Evolutionary conservation across 805 yeast genomes (phyloP).

Genomic region (Danielozyma ontarioensis): DNA sequence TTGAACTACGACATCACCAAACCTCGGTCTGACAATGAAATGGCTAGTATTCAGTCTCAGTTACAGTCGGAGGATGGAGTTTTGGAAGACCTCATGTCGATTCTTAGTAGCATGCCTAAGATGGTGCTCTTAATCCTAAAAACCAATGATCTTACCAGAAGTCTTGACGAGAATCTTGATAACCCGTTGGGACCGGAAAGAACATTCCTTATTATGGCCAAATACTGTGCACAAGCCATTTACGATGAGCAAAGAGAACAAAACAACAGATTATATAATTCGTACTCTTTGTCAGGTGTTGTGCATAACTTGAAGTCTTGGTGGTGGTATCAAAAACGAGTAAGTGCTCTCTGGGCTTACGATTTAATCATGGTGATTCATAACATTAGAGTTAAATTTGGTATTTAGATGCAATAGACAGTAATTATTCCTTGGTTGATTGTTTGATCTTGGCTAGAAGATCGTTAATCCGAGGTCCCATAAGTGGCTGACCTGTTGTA

Average conservation of each 20-base stretch:
- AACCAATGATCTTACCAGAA: conserved; percentile 90
- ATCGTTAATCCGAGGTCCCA: conserved; percentile 83
- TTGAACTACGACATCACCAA: conserved; percentile 54
- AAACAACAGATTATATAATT: conserved; percentile 12
- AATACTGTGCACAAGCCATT: conserved; percentile 80
- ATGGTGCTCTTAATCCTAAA: conserved; percentile 82
- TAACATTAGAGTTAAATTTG: not conserved
- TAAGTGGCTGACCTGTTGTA: conserved; percentile 75
- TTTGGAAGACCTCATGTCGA: conserved; percentile 69
- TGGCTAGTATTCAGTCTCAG: conserved; percentile 58
- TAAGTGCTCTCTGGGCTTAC: conserved; percentile 27
- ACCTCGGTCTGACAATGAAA: conserved; percentile 56
- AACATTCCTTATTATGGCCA: conserved; percentile 83
- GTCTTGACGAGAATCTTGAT: conserved; percentile 75
- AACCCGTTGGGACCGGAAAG: conserved; percentile 84
- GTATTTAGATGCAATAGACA: not conserved
- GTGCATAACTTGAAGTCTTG: conserved; percentile 18
- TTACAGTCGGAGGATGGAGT: conserved; percentile 56
- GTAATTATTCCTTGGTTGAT: not conserved
- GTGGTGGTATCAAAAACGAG: conserved; percentile 28
- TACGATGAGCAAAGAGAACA: conserved; percentile 58
- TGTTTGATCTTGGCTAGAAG: conserved; percentile 76
- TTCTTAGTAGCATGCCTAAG: conserved; percentile 76
- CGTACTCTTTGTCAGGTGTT: conserved; percentile 16
- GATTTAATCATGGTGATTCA: conserved; percentile 25